Base-by-base conservation (phyloP, 78 protist genomes). In the Paratrimastix pyriformis region DNA sequence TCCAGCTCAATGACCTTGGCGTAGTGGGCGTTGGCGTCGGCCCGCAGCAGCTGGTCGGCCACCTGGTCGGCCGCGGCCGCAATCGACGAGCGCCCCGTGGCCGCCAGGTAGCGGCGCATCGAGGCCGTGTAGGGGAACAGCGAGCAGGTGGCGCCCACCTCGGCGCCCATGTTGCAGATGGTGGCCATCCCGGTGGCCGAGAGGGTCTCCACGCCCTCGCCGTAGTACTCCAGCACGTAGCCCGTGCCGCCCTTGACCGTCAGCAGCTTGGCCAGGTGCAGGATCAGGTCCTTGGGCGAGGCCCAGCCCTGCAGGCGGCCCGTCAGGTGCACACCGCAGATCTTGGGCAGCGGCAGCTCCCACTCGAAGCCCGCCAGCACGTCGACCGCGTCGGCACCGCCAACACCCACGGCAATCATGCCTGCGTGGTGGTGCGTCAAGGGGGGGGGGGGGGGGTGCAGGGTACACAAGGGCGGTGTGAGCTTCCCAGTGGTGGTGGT, bases 91-190 rank as follows among this genome's bases (percentile, higher is more conserved):
- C 97, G 83, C 37, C 77, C 83, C n/a, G 97, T 92, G 35, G 91
- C 57, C n/a, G 69, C 42, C 60, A 92, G 89, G 79, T 89, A 92
- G 37, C 58, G 79, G 46, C 39, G 75, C 94, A 85, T 85, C 66
- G 91, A 65, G 38, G 74, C n/a, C 77, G 72, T 90, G 92, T 52
- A 91, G 70, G 94, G 97, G 94, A 92, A 92, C 26, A 92, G 48
- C 9, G 97, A 92, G n/a, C 93, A 87, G 66, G 97, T 92, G 32
- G 96, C 96, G 3, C 96, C 96, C 40, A 92, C 88, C 74, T 92
- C 96, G 42, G 96, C 96, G 57, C 96, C 96, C 96, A 92, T 92
- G 84, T 92, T 92, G 83, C 93, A 88, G 84, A 92, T 91, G 79
- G 94, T 92, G 66, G 88, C 96, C 91, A 84, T 85, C 48, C 94